Percentiles rank a stretch among this genome's conserved stretches.
These are phyloP conservation scores for Excoecaria cochinchinensis DNA, from an alignment of 345 rosid species.

Conservation along the genomic window DNA sequence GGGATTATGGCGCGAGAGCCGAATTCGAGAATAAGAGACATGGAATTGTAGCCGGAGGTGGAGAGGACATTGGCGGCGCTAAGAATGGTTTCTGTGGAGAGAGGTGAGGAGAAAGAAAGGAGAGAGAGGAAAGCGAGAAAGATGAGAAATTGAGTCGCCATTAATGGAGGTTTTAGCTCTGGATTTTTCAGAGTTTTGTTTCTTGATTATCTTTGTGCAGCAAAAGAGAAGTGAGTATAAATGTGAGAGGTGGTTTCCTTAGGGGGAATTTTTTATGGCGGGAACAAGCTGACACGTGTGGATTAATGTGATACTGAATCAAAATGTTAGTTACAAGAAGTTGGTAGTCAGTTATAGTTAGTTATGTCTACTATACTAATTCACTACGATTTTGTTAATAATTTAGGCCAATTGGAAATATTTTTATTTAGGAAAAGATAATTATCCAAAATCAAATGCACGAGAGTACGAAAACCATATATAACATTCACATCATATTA, in stretches of 20 bases:
- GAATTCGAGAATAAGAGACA: slow-evolving; percentile 38
- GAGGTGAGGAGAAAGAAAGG: slow-evolving; percentile 9
- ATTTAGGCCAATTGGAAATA: no score
- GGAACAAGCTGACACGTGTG: background rate
- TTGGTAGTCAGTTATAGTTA: background rate
- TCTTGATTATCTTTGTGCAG: background rate
- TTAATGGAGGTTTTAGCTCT: slow-evolving; percentile 12
- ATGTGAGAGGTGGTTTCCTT: background rate
- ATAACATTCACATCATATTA: no score
- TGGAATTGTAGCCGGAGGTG: slow-evolving; percentile 23
- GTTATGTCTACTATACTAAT: no score
- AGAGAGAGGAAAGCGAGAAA: slow-evolving; percentile 15
- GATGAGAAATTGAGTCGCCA: slow-evolving; percentile 25
- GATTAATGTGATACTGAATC: background rate
- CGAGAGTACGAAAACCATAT: no score
- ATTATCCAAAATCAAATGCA: no score
- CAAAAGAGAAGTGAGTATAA: no score
- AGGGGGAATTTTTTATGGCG: no score
- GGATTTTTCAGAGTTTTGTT: background rate
- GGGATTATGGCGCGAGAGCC: slow-evolving; percentile 20
- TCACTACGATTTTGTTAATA: no score
- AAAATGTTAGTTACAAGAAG: background rate
- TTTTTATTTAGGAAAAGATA: no score
- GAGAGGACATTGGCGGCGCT: slow-evolving; percentile 27
- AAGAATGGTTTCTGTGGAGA: slow-evolving; percentile 17